Base-by-base conservation (phyloP, 2,329 filamentous ascomycete species). In the Cordyceps javanica region DNA sequence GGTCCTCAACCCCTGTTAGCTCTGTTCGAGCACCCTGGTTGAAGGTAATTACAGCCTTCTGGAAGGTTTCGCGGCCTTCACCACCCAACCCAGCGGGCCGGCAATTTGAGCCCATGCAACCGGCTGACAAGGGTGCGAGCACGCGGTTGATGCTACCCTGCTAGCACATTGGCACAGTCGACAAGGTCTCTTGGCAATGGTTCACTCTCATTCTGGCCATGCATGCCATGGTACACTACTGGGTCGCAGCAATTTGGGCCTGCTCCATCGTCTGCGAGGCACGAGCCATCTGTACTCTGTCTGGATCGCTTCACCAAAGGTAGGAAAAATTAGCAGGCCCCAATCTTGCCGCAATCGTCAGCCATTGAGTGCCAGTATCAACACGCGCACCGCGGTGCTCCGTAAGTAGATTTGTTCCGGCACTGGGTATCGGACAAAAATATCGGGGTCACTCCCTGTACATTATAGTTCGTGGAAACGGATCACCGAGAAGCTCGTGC, bases 31-130 rank as follows among this genome's bases (percentile, higher is more conserved):
- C 48, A 57, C 60, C 59, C 59, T 58, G 52, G 55, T 54, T 39
- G 39, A 56, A 54, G 51, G 42, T 53, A 55, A 55, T 48, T 48
- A 48, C 42, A 32, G 30, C 59, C 59, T 62, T 62, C 61, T 61
- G 50, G 61, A 62, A 62, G 61, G 61, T 61, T 60, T 62, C 60
- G 57, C 39, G 42, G 57, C 28, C 60, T 49, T 57, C 44, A 41
- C 57, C 28, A 48, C 55, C 55, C 55, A 38, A 57, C 46, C 46
- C 55, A 51, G 48, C 55, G 55, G 55, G 55, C 46, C 48, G 55
- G 55, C 55, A 57, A 57, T 57, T 57, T 57, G 39, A 57, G 55
- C 55, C 48, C 46, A 52, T 52, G 46, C 36, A 42, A 25, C 46
- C 30, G 48, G 36, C 28, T 32, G 46, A 51, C 38, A 44, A 36